A percentile compares a stretch with the other conserved stretches of the same genome.
Evolutionary conservation across 1,284 basidiomycete species (phyloP).

Genomic region (Neolentinus lepideus): DNA sequence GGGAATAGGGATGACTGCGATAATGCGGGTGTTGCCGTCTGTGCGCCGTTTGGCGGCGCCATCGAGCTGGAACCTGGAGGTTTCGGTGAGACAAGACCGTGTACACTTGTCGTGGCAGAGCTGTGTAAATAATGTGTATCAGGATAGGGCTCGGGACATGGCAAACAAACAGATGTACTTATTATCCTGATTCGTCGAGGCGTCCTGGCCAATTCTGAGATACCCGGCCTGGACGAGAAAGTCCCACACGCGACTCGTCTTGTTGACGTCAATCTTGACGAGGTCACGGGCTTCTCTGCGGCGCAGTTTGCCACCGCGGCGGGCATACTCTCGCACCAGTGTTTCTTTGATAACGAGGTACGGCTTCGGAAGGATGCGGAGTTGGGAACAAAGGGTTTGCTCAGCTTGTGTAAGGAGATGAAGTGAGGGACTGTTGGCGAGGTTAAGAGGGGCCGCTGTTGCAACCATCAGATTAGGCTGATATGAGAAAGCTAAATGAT

Average conservation of each 20-base stretch:
- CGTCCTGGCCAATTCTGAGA: constrained; percentile 41
- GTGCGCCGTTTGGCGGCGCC: not conserved
- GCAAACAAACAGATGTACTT: not conserved
- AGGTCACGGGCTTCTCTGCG: constrained; percentile 82
- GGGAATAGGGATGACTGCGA: not conserved
- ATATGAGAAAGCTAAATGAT: constrained; percentile 4
- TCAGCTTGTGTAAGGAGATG: constrained; percentile 85
- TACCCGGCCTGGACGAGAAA: constrained; percentile 77
- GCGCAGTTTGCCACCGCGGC: constrained; percentile 81
- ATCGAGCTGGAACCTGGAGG: not conserved
- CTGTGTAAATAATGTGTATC: not conserved
- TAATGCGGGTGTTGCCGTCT: not conserved
- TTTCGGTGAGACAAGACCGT: not conserved
- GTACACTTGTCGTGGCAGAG: not conserved
- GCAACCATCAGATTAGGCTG: constrained; percentile 7
- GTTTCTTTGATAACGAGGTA: constrained; percentile 92
- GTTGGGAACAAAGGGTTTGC: constrained; percentile 79
- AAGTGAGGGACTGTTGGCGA: constrained; percentile 80
- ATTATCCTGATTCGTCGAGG: constrained; percentile 17
- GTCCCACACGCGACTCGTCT: constrained; percentile 86
- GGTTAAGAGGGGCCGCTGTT: constrained; percentile 70
- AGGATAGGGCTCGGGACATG: not conserved
- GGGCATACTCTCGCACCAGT: constrained; percentile 84
- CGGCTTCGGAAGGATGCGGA: constrained; percentile 87
- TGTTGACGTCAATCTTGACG: constrained; percentile 89